A percentile compares a stretch with the other conserved stretches of the same genome.
Evolutionary conservation across 2,329 filamentous ascomycete genomes (phyloP).

Genomic region (Geosmithia morbida): DNA sequence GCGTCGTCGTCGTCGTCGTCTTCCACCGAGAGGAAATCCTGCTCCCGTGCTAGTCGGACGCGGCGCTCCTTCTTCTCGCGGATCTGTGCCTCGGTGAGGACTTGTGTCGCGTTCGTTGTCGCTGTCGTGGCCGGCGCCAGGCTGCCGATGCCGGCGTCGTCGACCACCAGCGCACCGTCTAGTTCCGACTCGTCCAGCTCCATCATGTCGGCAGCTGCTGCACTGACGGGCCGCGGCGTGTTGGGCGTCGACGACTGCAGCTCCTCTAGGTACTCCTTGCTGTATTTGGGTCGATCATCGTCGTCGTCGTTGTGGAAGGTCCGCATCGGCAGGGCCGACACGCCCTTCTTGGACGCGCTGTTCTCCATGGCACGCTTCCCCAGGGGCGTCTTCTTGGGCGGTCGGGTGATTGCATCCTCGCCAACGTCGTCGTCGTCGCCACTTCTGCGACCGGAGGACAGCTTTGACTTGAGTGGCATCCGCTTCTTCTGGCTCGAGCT

Average conservation of each 20-base stretch:
- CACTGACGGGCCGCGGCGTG: constrained; percentile 39
- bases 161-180: constrained; percentile 51
- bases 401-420: constrained; percentile 17
- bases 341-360: constrained; percentile 42
- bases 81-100: constrained; percentile 76
- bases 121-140: neutral
- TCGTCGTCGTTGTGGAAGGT: constrained; percentile 48
- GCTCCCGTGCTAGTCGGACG: constrained; percentile 57
- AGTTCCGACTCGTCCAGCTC: constrained; percentile 44
- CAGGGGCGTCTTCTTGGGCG: constrained; percentile 48
- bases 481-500: constrained; percentile 55
- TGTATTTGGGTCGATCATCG: constrained; percentile 66
- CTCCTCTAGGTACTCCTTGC: constrained; percentile 72
- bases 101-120: constrained; percentile 24
- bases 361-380: constrained; percentile 52
- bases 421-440: constrained; percentile 25
- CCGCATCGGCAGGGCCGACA: constrained; percentile 37
- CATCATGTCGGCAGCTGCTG: constrained; percentile 31
- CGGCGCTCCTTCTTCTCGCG: constrained; percentile 81
- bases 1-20: constrained; percentile 36
- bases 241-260: constrained; percentile 75
- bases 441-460: constrained; percentile 63
- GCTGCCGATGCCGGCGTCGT: constrained; percentile 9
- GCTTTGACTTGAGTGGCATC: constrained; percentile 35
- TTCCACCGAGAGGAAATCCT: constrained; percentile 53